Evolutionary conservation across 1,284 basidiomycete species (phyloP), one percentile per base, ranked within the genome.

Genomic region (Trichosporon sp.): DNA sequence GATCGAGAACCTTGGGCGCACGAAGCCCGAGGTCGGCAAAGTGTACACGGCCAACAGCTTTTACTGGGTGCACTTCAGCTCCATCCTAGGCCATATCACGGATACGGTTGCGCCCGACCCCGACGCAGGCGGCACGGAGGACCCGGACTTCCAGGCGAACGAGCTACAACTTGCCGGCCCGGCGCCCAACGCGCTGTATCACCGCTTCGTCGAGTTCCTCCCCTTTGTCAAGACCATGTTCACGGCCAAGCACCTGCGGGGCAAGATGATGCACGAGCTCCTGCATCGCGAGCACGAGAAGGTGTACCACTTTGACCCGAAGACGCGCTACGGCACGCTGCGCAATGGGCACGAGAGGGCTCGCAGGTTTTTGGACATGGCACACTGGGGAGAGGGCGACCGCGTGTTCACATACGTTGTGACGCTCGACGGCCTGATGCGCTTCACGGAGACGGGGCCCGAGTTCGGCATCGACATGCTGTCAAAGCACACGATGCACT

Each of bases 401-500:
- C 77, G 86, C 35, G 79, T 86, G 16, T 86, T 85, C 76, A 87
- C 86, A 16, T 87, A 86, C 77, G 84, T 87, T 12, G 81, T 87
- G 69, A 86, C 86, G 63, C 80, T 87, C 14, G 85, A 87, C 70
- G 86, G 85, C 19, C 78, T 87, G 68, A 80, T 85, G 79, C 77
- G 86, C 19, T 88, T 87, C 75, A 86, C 86, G 68, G 86, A 87
- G 82, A 88, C 87, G 0, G 86, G 87, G 0, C 84, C 85, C 68
- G 85, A 87, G 76, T 86, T 87, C 75, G 82, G 85, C 1, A 85
- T 87, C 68, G 84, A 86, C 69, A 78, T 87, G 70, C 79, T 88
- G 40, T 85, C 83, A 77, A 88, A 88, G 74, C 86, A 87, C 74
- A 85, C 85, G n/a, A 87, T 87, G 86, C 87, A 88, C 76, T 84